phyloP scores from a whole-genome alignment of 2,329 filamentous ascomycete species.

The Fusarium tupiense region DNA sequence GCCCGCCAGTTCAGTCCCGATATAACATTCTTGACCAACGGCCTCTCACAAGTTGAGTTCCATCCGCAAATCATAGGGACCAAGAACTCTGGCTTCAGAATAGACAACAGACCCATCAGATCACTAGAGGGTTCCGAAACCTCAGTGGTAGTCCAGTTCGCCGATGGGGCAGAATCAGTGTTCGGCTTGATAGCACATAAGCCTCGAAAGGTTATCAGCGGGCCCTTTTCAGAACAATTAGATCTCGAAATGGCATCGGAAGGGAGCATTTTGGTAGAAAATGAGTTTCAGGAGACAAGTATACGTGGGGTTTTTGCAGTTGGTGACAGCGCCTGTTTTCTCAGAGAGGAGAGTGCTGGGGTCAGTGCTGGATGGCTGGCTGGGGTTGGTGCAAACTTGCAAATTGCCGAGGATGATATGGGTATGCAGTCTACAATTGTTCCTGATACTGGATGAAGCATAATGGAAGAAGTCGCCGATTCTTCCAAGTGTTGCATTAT shows the following conservation, averaged over 20 bases:
- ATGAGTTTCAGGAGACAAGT: not conserved
- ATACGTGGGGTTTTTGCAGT: not conserved
- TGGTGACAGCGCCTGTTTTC: not conserved
- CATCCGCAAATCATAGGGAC: not conserved
- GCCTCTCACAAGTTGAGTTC: not conserved
- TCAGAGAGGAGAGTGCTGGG: not conserved
- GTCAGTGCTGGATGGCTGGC: not conserved
- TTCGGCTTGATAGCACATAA: not conserved
- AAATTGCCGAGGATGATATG: slow-evolving; percentile 10
- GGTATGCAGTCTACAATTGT: not conserved
- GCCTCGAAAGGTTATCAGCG: fast-evolving
- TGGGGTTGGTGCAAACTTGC: not conserved
- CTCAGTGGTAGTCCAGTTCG: not conserved
- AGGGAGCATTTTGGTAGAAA: not conserved
- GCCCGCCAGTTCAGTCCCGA: not conserved
- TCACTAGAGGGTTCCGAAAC: not conserved
- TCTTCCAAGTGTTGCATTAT: fast-evolving
- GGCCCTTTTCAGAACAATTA: not conserved
- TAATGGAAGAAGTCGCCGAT: not conserved
- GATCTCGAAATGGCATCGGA: not conserved
- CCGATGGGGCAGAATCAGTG: fast-evolving
- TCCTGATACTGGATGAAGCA: fast-evolving
- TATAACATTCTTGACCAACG: not conserved
- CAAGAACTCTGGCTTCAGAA: fast-evolving
- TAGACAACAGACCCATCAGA: not conserved